Base-by-base conservation (phyloP, 2,329 filamentous ascomycete genomes). In the Botryotinia convoluta region DNA sequence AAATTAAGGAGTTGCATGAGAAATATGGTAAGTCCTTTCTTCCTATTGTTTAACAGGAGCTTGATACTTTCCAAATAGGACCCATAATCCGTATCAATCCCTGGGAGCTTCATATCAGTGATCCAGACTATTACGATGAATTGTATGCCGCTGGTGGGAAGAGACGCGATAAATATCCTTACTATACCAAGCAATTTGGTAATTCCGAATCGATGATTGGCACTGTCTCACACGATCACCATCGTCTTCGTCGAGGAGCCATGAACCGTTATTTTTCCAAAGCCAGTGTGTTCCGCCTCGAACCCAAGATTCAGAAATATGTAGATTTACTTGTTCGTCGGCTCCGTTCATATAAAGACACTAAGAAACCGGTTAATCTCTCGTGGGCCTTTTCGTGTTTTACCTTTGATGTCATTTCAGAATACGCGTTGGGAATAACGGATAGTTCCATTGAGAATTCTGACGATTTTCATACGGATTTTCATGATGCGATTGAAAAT, bases 1-100 rank as follows among this genome's bases (percentile, higher is more conserved):
- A 84, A 72, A 83, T 86, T 35, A 77, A 80, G 60, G 78, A 83
- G 69, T 77, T 86, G 76, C 84, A 86, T 76, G 76, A 82, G 64
- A 75, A 78, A 75, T 86, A 85, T 72, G 80, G 79, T 71, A n/a
- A 26, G 57, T 29, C 12, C 20, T n/a, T 22, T 62, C n/a, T 20
- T 22, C 6, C 16, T 10, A 7, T 62, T 26, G 22, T 35, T 22
- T 8, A 16, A 29, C 22, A 69, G 20, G 51, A 44, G 18, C 22
- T 20, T 63, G 29, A 57, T 29, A 39, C 14, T 48, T 12, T 45
- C 45, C 54, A 39, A 42, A 12, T 44, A 70, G 72, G 65, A 16
- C 80, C 82, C 2, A 81, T 83, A n/a, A 75, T 83, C 45, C 79
- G 80, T 26, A 80, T 83, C 65, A 81, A 79, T 71, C 79, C 81